phyloP scores from a whole-genome alignment of 352 stramenopile genomes.

The Pythium biforme region DNA sequence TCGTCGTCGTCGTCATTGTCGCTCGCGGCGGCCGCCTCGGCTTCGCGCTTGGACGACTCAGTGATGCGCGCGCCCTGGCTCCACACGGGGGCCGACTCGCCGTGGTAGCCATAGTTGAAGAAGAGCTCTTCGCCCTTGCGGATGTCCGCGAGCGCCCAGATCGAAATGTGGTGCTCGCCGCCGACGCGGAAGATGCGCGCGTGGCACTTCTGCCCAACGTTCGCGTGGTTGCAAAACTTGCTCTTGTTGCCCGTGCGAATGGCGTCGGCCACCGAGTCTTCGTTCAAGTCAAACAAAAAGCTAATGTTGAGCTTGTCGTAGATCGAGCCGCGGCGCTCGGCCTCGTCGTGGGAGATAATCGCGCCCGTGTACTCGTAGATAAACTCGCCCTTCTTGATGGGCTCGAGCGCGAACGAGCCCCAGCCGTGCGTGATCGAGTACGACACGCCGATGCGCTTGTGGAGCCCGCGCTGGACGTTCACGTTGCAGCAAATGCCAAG shows the following conservation, averaged over 20 bases:
- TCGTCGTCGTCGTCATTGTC: neutral
- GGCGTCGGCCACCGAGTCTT: slow-evolving; percentile 87
- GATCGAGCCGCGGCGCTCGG: slow-evolving; percentile 61
- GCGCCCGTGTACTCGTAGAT: slow-evolving; percentile 64
- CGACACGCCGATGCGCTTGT: slow-evolving; percentile 40
- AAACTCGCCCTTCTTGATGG: slow-evolving; percentile 43
- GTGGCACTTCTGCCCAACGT: slow-evolving; percentile 64
- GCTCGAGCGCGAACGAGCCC: slow-evolving; percentile 46
- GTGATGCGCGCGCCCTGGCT: slow-evolving; percentile 40
- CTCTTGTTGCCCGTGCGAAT: slow-evolving; percentile 90
- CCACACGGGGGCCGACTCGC: slow-evolving; percentile 55
- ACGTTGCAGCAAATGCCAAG: slow-evolving; percentile 36
- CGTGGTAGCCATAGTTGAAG: slow-evolving; percentile 67
- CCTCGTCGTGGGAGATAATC: slow-evolving; percentile 60
- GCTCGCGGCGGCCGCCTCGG: slow-evolving; percentile 1
- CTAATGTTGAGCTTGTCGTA: slow-evolving; percentile 80
- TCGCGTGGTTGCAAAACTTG: slow-evolving; percentile 85
- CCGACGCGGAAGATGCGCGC: slow-evolving; percentile 77
- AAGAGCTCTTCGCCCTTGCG: slow-evolving; percentile 57
- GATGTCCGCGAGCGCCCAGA: slow-evolving; percentile 87
- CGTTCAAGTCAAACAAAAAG: slow-evolving; percentile 92
- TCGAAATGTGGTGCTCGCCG: slow-evolving; percentile 87
- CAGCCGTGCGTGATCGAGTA: slow-evolving; percentile 58
- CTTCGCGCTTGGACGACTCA: slow-evolving; percentile 25
- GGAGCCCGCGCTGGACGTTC: slow-evolving; percentile 31